Conservation (phyloP, 805 yeast genomes). For the Jamesozyma lodderae region DNA sequence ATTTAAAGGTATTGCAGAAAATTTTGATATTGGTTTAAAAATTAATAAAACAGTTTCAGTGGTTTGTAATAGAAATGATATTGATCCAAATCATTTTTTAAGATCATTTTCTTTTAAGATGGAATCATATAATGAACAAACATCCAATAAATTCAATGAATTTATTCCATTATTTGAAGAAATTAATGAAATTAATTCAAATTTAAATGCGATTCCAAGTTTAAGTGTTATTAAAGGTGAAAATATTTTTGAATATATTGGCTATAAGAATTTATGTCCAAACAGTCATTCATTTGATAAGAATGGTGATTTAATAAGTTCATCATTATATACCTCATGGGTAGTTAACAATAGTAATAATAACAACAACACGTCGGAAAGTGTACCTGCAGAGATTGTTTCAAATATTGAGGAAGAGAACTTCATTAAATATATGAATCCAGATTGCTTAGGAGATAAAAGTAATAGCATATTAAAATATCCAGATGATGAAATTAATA, state of each 20-base stretch:
- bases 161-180: slow-evolving; percentile 14
- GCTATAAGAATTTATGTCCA: slow-evolving; percentile 24
- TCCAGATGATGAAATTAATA: slow-evolving; percentile 36
- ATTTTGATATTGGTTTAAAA: slow-evolving; percentile 11
- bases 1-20: slow-evolving; percentile 25
- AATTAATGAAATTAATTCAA: slow-evolving; percentile 15
- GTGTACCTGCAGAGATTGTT: not conserved
- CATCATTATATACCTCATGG: slow-evolving; percentile 28
- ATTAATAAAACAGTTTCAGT: slow-evolving; percentile 12
- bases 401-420: slow-evolving; percentile 10
- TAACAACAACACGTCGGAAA: not conserved
- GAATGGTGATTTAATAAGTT: slow-evolving; percentile 28
- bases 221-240: slow-evolving; percentile 22
- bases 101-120: slow-evolving; percentile 21
- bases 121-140: slow-evolving; percentile 5
- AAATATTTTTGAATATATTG: slow-evolving; percentile 26
- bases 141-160: slow-evolving; percentile 6
- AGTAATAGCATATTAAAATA: too few relatives aligned
- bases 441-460: slow-evolving; percentile 12
- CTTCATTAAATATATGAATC: slow-evolving; percentile 17
- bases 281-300: slow-evolving; percentile 26
- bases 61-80: slow-evolving; percentile 9
- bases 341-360: slow-evolving; percentile 7
- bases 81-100: slow-evolving; percentile 12
- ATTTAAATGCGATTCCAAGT: slow-evolving; percentile 16